Evolutionary conservation across 2,329 filamentous ascomycete species (phyloP).

Genomic region (Thelonectria olida): DNA sequence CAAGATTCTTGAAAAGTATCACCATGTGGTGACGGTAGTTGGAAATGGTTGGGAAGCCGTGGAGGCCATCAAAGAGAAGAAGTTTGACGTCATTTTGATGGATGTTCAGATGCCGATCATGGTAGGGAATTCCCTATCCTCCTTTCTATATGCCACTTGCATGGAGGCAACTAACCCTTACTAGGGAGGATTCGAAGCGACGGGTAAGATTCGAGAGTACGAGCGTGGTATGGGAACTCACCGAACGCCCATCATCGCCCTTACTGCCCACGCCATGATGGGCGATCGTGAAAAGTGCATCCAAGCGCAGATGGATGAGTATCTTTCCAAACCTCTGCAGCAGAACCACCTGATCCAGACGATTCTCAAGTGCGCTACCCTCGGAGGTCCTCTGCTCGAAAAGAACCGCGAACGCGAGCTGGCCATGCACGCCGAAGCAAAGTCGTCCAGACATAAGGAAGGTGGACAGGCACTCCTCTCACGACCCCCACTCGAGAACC

Average conservation of each 20-base stretch:
- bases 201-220: slow-evolving; percentile 94
- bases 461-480: slow-evolving; percentile 46
- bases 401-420: slow-evolving; percentile 73
- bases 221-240: slow-evolving; percentile 83
- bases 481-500: slow-evolving; percentile 58
- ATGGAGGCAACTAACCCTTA: slow-evolving; percentile 45
- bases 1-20: slow-evolving; percentile 97
- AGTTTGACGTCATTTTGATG: slow-evolving; percentile 98
- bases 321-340: slow-evolving; percentile 94
- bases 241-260: slow-evolving; percentile 92
- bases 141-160: not conserved
- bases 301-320: slow-evolving; percentile 99
- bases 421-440: slow-evolving; percentile 60
- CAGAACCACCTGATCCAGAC: slow-evolving; percentile 98
- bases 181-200: slow-evolving; percentile 94
- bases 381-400: slow-evolving; percentile 84
- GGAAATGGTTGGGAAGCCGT: slow-evolving; percentile 95
- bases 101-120: slow-evolving; percentile 99
- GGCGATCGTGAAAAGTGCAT: slow-evolving; percentile 98
- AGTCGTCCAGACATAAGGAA: slow-evolving; percentile 52
- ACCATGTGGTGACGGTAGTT: slow-evolving; percentile 90
- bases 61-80: slow-evolving; percentile 88
- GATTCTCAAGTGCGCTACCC: slow-evolving; percentile 94
- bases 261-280: slow-evolving; percentile 98
- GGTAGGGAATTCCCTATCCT: slow-evolving; percentile 61